phyloP scores from a whole-genome alignment of 2,329 filamentous ascomycete genomes.

The Alternaria ventricosa region DNA sequence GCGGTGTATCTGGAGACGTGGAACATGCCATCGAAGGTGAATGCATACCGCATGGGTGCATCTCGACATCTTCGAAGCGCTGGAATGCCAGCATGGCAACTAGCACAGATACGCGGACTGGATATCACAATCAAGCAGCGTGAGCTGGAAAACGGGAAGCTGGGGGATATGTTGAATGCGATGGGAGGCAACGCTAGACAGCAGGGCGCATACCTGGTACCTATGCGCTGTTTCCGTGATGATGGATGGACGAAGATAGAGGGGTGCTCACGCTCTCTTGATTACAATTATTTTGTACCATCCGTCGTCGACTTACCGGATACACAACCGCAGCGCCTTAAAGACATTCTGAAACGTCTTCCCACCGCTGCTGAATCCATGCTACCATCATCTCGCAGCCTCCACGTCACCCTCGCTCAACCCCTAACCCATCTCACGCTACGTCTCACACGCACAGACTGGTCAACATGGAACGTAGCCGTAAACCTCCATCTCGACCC shows the following conservation, averaged over 20 bases:
- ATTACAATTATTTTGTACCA: not conserved
- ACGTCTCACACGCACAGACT: slow-evolving; percentile 15
- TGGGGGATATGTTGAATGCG: not conserved
- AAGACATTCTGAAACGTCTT: not conserved
- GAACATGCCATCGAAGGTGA: slow-evolving; percentile 16
- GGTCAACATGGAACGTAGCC: slow-evolving; percentile 24
- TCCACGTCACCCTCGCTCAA: slow-evolving; percentile 13
- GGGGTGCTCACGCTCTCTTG: not conserved
- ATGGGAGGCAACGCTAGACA: slow-evolving; percentile 13
- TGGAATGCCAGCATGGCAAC: slow-evolving; percentile 17
- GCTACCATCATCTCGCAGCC: not conserved
- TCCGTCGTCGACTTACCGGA: not conserved
- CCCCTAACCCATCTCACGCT: slow-evolving; percentile 26
- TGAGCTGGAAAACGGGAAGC: slow-evolving; percentile 8
- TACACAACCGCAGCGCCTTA: not conserved
- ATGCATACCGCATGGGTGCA: slow-evolving; percentile 3
- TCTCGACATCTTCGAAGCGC: not conserved
- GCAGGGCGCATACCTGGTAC: slow-evolving; percentile 15
- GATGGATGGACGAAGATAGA: not conserved
- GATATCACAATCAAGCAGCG: slow-evolving; percentile 23
- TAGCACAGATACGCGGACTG: slow-evolving; percentile 20
- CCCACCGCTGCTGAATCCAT: not conserved
- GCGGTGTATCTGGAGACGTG: slow-evolving; percentile 32
- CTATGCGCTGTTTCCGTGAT: not conserved
- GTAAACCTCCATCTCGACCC: slow-evolving; percentile 32